These are phyloP conservation scores for Oldenlandia corymbosa DNA, from an alignment of 257 asterid species.

Conservation along the genomic window DNA sequence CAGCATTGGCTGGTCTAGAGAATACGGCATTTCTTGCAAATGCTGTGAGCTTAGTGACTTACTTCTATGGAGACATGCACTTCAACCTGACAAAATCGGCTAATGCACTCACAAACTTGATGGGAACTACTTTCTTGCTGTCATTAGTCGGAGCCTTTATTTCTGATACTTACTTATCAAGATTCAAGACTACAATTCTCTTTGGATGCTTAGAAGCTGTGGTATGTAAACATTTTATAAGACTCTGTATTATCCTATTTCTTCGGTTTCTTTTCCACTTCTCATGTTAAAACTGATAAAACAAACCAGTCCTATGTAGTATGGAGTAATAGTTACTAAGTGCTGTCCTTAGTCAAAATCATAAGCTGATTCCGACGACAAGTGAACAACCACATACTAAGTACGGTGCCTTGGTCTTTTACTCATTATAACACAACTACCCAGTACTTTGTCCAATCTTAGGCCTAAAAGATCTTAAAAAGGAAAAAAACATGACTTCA, in stretches of 20 bases:
- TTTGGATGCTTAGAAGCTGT: conserved; percentile 44
- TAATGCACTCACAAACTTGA: conserved; percentile 44
- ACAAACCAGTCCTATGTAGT: no score
- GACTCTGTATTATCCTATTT: no score
- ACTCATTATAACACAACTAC: no score
- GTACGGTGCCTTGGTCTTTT: no score
- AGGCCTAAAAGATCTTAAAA: not conserved
- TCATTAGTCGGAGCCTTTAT: conserved; percentile 53
- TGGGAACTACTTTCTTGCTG: conserved; percentile 52
- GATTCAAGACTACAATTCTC: conserved; percentile 53
- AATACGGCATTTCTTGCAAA: conserved; percentile 45
- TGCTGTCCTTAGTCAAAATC: no score
- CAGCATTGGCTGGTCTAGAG: conserved; percentile 47
- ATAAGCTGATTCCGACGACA: no score
- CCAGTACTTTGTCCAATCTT: no score
- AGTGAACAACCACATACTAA: no score
- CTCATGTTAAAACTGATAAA: no score
- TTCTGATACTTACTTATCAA: conserved; percentile 54
- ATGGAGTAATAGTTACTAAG: no score
- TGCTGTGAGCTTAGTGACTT: conserved; percentile 49
- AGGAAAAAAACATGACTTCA: not conserved
- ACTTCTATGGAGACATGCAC: conserved; percentile 58
- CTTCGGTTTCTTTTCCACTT: no score
- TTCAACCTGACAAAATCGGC: conserved; percentile 56
- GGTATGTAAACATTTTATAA: conserved; percentile 32